phyloP scores from a whole-genome alignment of 1,284 basidiomycete genomes.

The Nidula niveotomentosa region DNA sequence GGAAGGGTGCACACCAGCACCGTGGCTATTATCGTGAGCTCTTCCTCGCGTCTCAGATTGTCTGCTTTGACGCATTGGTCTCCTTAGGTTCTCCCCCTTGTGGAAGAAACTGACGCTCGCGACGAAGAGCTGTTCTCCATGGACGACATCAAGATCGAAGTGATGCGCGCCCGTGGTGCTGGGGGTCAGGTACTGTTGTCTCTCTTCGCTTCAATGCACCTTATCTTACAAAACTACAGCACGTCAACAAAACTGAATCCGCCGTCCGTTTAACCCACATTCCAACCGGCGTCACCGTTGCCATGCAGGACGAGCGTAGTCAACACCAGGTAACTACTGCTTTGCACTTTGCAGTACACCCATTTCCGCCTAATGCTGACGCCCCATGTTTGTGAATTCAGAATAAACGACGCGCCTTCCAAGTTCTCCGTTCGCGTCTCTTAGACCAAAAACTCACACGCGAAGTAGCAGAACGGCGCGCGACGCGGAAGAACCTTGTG shows the following conservation, averaged over 20 bases:
- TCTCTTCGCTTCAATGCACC: no score
- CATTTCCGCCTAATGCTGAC: no score
- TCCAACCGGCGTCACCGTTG: conserved; percentile 93
- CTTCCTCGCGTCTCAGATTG: conserved; percentile 22
- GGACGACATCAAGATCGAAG: conserved; percentile 88
- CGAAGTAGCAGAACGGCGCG: conserved; percentile 73
- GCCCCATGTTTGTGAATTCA: conserved; percentile 23
- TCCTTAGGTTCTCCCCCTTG: conserved; percentile 74
- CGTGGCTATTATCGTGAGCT: conserved; percentile 75
- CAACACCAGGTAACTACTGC: conserved; percentile 78
- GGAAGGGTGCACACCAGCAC: conserved; percentile 95
- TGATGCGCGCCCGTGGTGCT: conserved; percentile 94
- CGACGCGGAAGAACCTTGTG: conserved; percentile 71
- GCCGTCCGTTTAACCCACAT: conserved; percentile 95
- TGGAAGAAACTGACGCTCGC: conserved; percentile 54
- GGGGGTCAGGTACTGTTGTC: conserved; percentile 55
- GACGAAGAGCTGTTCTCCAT: conserved; percentile 71
- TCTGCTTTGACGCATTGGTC: neutral
- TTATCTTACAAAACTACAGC: conserved; percentile 49
- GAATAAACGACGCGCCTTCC: conserved; percentile 89
- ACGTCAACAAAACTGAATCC: conserved; percentile 99
- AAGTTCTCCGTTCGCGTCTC: conserved; percentile 81
- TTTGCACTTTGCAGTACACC: neutral
- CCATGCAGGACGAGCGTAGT: conserved; percentile 97
- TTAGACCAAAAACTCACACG: conserved; percentile 76